Conservation (phyloP, 1,284 basidiomycete species). For the Sanghuangporus baumii region DNA sequence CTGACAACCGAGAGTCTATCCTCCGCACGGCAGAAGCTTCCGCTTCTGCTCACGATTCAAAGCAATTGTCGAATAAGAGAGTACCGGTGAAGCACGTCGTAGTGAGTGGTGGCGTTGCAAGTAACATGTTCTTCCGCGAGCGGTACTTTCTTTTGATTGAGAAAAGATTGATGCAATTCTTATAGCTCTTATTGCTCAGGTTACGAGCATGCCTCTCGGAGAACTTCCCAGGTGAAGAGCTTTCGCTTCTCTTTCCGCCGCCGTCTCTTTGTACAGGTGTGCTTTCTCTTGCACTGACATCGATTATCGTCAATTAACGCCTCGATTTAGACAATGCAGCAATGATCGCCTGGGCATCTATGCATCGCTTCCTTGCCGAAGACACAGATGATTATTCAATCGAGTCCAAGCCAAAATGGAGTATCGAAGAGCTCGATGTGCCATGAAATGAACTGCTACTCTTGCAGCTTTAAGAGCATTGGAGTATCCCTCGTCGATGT, state of each 20-base stretch:
- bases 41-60: not conserved
- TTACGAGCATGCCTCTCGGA: constrained; percentile 36
- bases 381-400: constrained; percentile 64
- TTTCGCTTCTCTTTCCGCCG: constrained; percentile 62
- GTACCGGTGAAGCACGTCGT: constrained; percentile 56
- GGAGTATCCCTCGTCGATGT: not conserved
- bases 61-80: constrained; percentile 23
- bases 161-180: not conserved
- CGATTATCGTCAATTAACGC: not conserved
- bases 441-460: not conserved
- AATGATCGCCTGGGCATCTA: constrained; percentile 91
- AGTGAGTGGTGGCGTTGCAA: constrained; percentile 88
- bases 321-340: constrained; percentile 78
- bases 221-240: constrained; percentile 29
- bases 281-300: constrained; percentile 1
- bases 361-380: constrained; percentile 67
- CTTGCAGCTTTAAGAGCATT: not conserved
- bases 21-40: not conserved
- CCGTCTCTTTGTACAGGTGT: constrained; percentile 76
- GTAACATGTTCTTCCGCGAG: constrained; percentile 65
- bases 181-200: constrained; percentile 26
- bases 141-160: constrained; percentile 36
- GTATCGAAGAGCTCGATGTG: constrained; percentile 45
- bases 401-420: constrained; percentile 60
- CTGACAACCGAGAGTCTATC: constrained; percentile 6